Conservation (phyloP, 129 eudicot species). For the Flaveria robusta region DNA sequence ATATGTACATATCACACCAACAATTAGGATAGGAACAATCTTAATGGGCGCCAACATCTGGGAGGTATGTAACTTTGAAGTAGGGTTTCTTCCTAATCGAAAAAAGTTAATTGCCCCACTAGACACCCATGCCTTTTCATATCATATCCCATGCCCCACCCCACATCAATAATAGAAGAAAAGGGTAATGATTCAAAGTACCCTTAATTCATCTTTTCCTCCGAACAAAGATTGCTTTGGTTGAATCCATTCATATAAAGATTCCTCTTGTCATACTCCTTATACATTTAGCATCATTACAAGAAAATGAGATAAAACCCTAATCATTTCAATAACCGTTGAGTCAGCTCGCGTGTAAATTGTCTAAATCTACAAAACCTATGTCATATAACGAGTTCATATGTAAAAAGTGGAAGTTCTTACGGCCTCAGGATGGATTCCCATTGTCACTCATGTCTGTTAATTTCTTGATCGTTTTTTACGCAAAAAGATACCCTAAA, state of each 20-base stretch:
- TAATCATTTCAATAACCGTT: not conserved
- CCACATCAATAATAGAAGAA: slow-evolving; percentile 25
- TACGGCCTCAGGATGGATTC: not conserved
- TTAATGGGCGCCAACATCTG: slow-evolving; percentile 26
- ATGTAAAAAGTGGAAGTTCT: not conserved
- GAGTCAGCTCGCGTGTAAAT: not conserved
- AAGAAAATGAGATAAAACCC: slow-evolving; percentile 12
- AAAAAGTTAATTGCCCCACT: slow-evolving; percentile 36
- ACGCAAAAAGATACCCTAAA: slow-evolving; percentile 18
- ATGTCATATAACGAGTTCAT: not conserved
- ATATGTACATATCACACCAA: slow-evolving; percentile 2
- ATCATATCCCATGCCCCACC: slow-evolving; percentile 36
- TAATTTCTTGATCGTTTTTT: not conserved
- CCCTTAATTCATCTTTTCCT: slow-evolving; percentile 13
- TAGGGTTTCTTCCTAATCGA: slow-evolving; percentile 31
- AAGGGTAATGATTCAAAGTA: slow-evolving; percentile 17
- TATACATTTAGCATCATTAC: not conserved
- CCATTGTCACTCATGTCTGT: not conserved
- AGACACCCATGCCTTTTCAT: slow-evolving; percentile 32
- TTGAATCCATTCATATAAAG: slow-evolving; percentile 21
- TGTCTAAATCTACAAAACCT: not conserved
- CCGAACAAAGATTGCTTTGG: slow-evolving; percentile 19
- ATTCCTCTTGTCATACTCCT: slow-evolving; percentile 1
- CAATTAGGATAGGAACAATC: not conserved
- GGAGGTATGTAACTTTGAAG: slow-evolving; percentile 34